These are phyloP conservation scores for Lactarius sanguifluus DNA, from an alignment of 768 basidiomycete species.

Conservation along the genomic window DNA sequence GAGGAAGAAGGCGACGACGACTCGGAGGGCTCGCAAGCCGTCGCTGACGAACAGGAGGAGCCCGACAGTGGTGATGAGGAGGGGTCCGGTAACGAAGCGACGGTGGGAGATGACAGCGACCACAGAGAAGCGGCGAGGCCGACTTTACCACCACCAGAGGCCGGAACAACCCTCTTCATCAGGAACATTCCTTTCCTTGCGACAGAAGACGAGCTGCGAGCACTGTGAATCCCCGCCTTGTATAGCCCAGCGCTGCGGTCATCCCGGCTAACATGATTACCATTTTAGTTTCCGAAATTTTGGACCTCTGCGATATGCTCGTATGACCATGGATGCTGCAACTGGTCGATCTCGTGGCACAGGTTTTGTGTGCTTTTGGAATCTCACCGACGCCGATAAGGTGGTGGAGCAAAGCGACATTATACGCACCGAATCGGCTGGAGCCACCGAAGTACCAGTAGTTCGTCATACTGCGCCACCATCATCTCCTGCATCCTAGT, in stretches of 20 bases:
- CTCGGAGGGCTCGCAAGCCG: constrained; percentile 31
- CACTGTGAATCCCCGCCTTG: constrained; percentile 55
- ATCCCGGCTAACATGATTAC: neutral
- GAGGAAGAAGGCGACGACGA: constrained; percentile 37
- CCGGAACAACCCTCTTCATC: constrained; percentile 90
- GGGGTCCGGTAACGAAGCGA: constrained; percentile 38
- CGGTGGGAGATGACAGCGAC: constrained; percentile 38
- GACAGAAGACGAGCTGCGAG: constrained; percentile 89
- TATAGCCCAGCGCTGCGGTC: neutral
- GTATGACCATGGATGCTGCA: constrained; percentile 80
- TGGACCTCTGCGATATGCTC: constrained; percentile 89
- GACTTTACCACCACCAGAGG: constrained; percentile 76
- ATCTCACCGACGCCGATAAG: constrained; percentile 82
- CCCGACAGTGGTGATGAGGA: constrained; percentile 48
- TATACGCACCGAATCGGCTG: constrained; percentile 62
- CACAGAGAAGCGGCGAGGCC: constrained; percentile 39
- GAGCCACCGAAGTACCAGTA: constrained; percentile 35
- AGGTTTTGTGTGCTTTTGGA: constrained; percentile 98
- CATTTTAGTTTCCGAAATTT: constrained; percentile 78
- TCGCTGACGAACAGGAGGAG: constrained; percentile 42
- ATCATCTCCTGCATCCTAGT: neutral
- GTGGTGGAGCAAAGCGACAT: constrained; percentile 80
- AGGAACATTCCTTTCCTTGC: constrained; percentile 91
- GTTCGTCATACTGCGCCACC: constrained; percentile 9
- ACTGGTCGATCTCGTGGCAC: constrained; percentile 91